phyloP scores from a whole-genome alignment of 2,329 filamentous ascomycete genomes.

The Arthrocladium fulminans region DNA sequence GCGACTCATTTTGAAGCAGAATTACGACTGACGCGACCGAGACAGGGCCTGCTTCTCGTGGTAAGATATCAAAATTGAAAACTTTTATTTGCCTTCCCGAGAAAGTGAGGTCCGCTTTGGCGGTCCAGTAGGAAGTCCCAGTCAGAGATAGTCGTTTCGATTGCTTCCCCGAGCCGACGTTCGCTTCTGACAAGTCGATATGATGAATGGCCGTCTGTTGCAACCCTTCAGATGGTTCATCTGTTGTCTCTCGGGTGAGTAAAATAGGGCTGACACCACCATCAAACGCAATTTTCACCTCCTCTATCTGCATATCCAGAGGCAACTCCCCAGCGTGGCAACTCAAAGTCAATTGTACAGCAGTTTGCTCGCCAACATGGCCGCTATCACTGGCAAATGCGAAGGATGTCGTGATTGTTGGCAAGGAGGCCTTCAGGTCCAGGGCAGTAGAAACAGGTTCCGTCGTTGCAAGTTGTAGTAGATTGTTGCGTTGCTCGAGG shows the following conservation, averaged over 20 bases:
- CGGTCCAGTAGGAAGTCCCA: not conserved
- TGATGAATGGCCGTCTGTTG: conserved; percentile 26
- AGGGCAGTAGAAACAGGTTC: conserved; percentile 32
- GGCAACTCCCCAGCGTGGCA: conserved; percentile 41
- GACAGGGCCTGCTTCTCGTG: conserved; percentile 75
- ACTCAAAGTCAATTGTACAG: conserved; percentile 46
- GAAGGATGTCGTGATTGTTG: conserved; percentile 42
- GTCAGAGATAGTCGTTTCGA: not conserved
- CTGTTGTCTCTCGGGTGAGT: conserved; percentile 29
- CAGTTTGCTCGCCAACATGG: conserved; percentile 50
- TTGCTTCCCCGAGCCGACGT: not conserved
- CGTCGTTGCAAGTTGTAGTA: conserved; percentile 30
- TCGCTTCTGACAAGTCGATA: conserved; percentile 29
- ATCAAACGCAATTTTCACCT: conserved; percentile 45
- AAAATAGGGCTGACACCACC: conserved; percentile 39
- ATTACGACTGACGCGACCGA: conserved; percentile 57
- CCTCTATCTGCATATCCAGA: conserved; percentile 39
- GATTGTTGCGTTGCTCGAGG: conserved; percentile 28
- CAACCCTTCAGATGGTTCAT: conserved; percentile 20
- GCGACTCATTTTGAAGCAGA: conserved; percentile 54
- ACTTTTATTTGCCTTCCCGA: conserved; percentile 58
- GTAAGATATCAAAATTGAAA: conserved; percentile 60
- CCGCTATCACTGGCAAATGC: conserved; percentile 47
- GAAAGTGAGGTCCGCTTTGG: conserved; percentile 32
- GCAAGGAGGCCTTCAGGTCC: conserved; percentile 40